These are phyloP conservation scores for Monascus ruber DNA, from an alignment of 2,329 filamentous ascomycete species.

Conservation along the genomic window DNA sequence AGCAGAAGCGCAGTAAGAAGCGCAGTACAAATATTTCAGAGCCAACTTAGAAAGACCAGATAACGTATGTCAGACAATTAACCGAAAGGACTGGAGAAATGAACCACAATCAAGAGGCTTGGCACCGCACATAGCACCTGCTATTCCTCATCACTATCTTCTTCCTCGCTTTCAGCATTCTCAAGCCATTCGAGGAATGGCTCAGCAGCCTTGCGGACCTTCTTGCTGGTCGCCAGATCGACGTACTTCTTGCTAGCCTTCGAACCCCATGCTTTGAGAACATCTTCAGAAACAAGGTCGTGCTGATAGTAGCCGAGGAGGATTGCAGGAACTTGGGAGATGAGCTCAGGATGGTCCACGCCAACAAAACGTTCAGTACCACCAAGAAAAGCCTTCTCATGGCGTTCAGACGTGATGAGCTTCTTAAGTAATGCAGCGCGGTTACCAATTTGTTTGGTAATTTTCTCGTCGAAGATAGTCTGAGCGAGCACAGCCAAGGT, in stretches of 20 bases:
- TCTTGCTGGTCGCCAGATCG: constrained; percentile 77
- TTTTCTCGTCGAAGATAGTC: constrained; percentile 85
- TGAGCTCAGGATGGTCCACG: constrained; percentile 69
- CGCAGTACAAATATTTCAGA: too few relatives aligned
- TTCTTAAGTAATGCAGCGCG: constrained; percentile 84
- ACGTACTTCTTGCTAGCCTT: constrained; percentile 99
- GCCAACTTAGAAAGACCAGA: too few relatives aligned
- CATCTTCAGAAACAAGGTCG: constrained; percentile 79
- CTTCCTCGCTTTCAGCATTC: constrained; percentile 65
- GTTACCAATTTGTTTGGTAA: constrained; percentile 73
- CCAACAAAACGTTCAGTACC: constrained; percentile 87
- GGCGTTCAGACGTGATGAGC: constrained; percentile 80
- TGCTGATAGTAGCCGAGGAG: constrained; percentile 83
- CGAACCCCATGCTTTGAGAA: constrained; percentile 78
- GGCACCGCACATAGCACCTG: not conserved
- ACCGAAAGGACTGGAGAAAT: too few relatives aligned
- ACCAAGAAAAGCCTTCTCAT: constrained; percentile 90
- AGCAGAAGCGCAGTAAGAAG: too few relatives aligned
- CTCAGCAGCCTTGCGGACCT: constrained; percentile 89
- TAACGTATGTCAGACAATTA: too few relatives aligned
- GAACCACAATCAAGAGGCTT: too few relatives aligned
- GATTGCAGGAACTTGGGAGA: constrained; percentile 69
- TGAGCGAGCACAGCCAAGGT: constrained; percentile 85
- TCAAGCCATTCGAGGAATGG: constrained; percentile 91
- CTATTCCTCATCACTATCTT: constrained; percentile 49